Evolutionary conservation across 2,329 filamentous ascomycete genomes (phyloP), one percentile per base, ranked within the genome.

Genomic region (Sclerotinia subarctica): DNA sequence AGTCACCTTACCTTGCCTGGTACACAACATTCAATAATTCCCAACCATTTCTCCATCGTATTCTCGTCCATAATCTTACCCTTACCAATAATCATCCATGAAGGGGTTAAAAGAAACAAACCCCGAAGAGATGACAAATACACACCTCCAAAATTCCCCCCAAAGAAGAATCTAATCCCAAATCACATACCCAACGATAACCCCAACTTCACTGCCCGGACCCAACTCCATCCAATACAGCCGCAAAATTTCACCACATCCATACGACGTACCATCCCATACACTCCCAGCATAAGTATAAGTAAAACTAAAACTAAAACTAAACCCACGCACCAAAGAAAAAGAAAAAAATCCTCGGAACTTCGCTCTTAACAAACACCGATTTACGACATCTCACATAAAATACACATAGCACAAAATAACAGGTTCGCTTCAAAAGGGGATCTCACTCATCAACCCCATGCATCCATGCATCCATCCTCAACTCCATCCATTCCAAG

Each of bases 1-100:
- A 21, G 10, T 21, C 26, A 21, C 21, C 57, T 47, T n/a, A 13
- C n/a, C 35, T 35, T 10, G 35, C 26, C 26, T 19, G 26, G 47
- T 60, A 47, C 57, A 60, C 57, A 47, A 60, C 57, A 59, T 59
- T 59, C 42, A 17, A 59, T 59, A 59, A n/a, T 46, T 42, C 15
- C 26, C 15, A 53, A 1, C 13, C 24, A 15, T 5, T 47, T 38
- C 17, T 1, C 26, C 26, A 47, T 11, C 19, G 13, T 15, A 35
- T 15, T 38, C 35, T 42, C 32, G 11, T 57, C 21, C 47, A 24
- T 51, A 51, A 56, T n/a, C 11, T 7, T 42, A 51, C 35, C 13
- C 11, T 7, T 42, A 8, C 2, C 32, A 10, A 32, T 32, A 2
- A n/a, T 35, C 26, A 42, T 6, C 26, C 42, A 42, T 17, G 19